These are phyloP conservation scores for Sarcodon aspratus DNA, from an alignment of 768 basidiomycete genomes.

Conservation along the genomic window DNA sequence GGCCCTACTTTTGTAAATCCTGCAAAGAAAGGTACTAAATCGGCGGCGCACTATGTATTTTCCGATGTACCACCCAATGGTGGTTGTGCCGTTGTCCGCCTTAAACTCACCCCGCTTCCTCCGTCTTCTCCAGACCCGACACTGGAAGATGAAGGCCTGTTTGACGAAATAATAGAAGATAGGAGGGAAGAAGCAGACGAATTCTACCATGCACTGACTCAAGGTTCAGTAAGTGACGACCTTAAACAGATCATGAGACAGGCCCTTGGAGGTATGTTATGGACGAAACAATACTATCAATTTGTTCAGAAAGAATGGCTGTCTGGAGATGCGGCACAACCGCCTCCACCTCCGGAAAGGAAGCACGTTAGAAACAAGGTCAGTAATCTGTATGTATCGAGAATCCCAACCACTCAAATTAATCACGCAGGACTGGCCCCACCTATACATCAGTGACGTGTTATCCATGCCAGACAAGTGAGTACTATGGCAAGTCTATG, in stretches of 20 bases:
- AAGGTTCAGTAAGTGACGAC: constrained; percentile 85
- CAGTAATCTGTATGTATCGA: constrained; percentile 10
- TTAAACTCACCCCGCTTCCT: constrained; percentile 78
- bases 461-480: constrained; percentile 99
- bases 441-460: constrained; percentile 91
- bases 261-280: constrained; percentile 92
- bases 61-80: constrained; percentile 78
- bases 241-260: constrained; percentile 94
- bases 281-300: constrained; percentile 97
- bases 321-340: constrained; percentile 91
- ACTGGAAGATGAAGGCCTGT: constrained; percentile 77
- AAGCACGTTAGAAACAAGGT: constrained; percentile 79
- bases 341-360: constrained; percentile 83
- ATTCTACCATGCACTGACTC: constrained; percentile 75
- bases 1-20: constrained; percentile 70
- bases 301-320: constrained; percentile 97
- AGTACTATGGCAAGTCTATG: constrained; percentile 9
- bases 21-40: constrained; percentile 79
- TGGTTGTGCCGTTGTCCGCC: constrained; percentile 88
- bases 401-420: neutral
- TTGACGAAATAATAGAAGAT: constrained; percentile 86
- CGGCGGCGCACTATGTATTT: constrained; percentile 87
- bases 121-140: constrained; percentile 60
- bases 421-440: constrained; percentile 73
- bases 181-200: constrained; percentile 91